Percentiles rank a stretch among this genome's conserved stretches.
Conservation (phyloP, 2,329 filamentous ascomycete genomes). For the Claviceps digitariae region DNA sequence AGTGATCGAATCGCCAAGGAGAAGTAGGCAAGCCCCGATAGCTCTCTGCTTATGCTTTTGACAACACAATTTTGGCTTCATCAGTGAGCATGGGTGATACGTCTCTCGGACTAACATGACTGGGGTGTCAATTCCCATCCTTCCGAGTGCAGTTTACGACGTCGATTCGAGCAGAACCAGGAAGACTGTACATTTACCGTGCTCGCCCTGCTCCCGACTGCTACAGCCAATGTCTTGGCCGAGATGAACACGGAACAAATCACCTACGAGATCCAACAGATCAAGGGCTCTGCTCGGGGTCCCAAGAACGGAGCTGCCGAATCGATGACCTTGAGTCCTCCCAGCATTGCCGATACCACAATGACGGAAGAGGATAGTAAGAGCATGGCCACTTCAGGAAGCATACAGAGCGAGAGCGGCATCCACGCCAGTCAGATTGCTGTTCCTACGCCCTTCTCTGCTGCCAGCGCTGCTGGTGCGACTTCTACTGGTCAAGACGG, state of each 20-base stretch:
- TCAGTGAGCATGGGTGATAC: too few species aligned
- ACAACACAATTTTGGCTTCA: background rate
- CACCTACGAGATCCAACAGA: slow-evolving; percentile 85
- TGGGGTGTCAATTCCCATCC: background rate
- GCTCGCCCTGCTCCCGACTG: slow-evolving; percentile 84
- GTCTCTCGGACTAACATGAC: background rate
- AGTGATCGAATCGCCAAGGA: slow-evolving; percentile 92
- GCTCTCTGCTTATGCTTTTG: too few species aligned
- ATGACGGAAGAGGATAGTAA: slow-evolving; percentile 70
- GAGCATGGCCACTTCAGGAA: slow-evolving; percentile 45
- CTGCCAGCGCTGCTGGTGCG: slow-evolving; percentile 10
- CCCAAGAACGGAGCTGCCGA: slow-evolving; percentile 43
- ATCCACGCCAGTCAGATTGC: slow-evolving; percentile 68
- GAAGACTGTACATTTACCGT: slow-evolving; percentile 98
- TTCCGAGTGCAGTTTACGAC: slow-evolving; percentile 52
- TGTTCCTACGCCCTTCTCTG: slow-evolving; percentile 34
- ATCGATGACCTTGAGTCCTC: slow-evolving; percentile 35
- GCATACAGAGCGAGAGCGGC: slow-evolving; percentile 68
- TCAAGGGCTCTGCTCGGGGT: slow-evolving; percentile 55
- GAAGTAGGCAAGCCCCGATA: slow-evolving; percentile 50
- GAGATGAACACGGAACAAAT: slow-evolving; percentile 85
- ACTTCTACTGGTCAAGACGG: slow-evolving; percentile 20
- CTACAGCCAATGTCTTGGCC: slow-evolving; percentile 77
- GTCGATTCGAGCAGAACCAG: slow-evolving; percentile 97
- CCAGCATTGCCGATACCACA: slow-evolving; percentile 54